Base-by-base conservation (phyloP, 805 yeast genomes). In the Komagataella mondaviorum region DNA sequence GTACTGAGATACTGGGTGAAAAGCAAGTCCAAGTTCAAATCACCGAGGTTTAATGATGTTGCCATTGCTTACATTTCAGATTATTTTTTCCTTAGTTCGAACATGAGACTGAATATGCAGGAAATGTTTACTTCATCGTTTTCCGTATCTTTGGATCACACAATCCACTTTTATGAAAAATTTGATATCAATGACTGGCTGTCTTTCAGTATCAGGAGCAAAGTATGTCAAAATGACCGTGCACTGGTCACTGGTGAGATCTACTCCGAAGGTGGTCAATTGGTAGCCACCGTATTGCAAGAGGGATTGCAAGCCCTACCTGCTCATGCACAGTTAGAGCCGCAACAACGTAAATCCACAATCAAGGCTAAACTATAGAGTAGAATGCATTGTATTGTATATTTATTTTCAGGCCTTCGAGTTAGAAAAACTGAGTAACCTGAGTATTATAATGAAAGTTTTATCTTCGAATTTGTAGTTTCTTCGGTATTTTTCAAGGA, bases 101-200 rank as follows among this genome's bases (percentile, higher is more conserved):
- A 79, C 39, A 78, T 77, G 56, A 71, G 83, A 53, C 65, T 76
- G 51, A 73, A 80, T 51, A 61, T 76, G 50, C 63, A 72, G 46
- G 73, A 72, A 20, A 59, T 73, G 61, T 70, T 69, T 53, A 68
- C 74, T 18, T 69, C 76, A 16, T 71, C 70, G 44, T 73, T 78
- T 55, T 75, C 80, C 14, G 82, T 80, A 3, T 78, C 85, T 20
- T 63, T 84, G 55, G 89, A 83, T 56, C 89, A 84, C 59, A 65
- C 80, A 0, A 73, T 85, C 36, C 81, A 81, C 61, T 81, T 84
- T 67, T 87, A 82, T 59, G 64, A 65, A 16, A 78, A 75, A 51
- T 71, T 78, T 53, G 66, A 71, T 46, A 66, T 70, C 1, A 68
- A 72, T 46, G 70, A 78, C 45, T 82, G 83, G 81, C 63, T 77